Evolutionary conservation across 768 basidiomycete genomes (phyloP).

Genomic region (Artomyces pyxidatus): DNA sequence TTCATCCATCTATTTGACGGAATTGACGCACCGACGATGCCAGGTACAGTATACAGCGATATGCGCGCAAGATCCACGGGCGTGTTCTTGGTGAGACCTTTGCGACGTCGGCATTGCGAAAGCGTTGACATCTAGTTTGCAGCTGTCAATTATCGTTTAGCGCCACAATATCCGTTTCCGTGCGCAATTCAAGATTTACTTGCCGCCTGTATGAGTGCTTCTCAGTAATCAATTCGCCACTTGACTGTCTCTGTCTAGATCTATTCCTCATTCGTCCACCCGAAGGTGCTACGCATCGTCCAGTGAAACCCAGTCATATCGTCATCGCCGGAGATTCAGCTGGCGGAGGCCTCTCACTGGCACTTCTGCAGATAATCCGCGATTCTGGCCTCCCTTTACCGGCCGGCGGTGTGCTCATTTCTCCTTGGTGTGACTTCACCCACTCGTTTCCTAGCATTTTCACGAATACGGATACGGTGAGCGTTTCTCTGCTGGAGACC

Average conservation of each 20-base stretch:
- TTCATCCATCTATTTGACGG: not conserved
- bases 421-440: constrained; percentile 91
- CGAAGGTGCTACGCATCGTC: constrained; percentile 60
- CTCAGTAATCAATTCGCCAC: not conserved
- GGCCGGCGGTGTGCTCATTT: constrained; percentile 83
- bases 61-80: constrained; percentile 89
- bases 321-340: constrained; percentile 90
- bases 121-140: too few species aligned
- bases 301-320: constrained; percentile 76
- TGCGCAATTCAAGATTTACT: constrained; percentile 85
- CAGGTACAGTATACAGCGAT: constrained; percentile 71
- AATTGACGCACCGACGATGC: too few species aligned
- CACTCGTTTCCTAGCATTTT: constrained; percentile 91
- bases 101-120: not conserved
- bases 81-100: constrained; percentile 62
- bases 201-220: constrained; percentile 61
- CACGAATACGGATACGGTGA: constrained; percentile 74
- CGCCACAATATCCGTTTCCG: constrained; percentile 96
- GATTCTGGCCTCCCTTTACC: constrained; percentile 77
- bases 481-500: constrained; percentile 14
- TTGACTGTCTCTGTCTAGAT: constrained; percentile 38
- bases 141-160: constrained; percentile 81
- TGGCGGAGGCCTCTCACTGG: constrained; percentile 80
- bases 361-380: constrained; percentile 80
- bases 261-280: constrained; percentile 89